A percentile compares a stretch with the other conserved stretches of the same genome.
phyloP scores from a whole-genome alignment of 1,284 basidiomycete genomes.

The Crucibulum cyathiforme region DNA sequence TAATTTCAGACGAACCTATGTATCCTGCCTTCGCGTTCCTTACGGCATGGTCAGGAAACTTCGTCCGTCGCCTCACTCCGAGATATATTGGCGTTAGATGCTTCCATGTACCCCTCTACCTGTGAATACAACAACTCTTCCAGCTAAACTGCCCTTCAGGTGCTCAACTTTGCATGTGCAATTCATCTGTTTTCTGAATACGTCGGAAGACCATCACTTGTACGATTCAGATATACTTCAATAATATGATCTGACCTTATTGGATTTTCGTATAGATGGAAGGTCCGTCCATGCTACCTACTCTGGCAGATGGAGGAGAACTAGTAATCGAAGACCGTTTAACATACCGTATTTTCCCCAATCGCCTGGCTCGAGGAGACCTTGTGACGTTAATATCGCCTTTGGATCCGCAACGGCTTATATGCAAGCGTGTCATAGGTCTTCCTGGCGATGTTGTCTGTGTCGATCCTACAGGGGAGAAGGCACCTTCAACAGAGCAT shows the following conservation, averaged over 20 bases:
- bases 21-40: background rate
- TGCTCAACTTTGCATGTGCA: slow-evolving; percentile 57
- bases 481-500: slow-evolving; percentile 69
- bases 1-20: background rate
- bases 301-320: slow-evolving; percentile 68
- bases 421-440: slow-evolving; percentile 93
- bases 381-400: slow-evolving; percentile 83
- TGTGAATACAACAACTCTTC: background rate
- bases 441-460: slow-evolving; percentile 90
- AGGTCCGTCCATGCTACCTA: slow-evolving; percentile 92
- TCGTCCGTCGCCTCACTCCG: too few relatives aligned
- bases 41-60: background rate
- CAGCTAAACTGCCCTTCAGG: slow-evolving; percentile 34
- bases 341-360: slow-evolving; percentile 59
- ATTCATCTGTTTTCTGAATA: slow-evolving; percentile 66
- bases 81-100: slow-evolving; percentile 3
- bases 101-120: slow-evolving; percentile 5
- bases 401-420: slow-evolving; percentile 66
- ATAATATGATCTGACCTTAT: background rate
- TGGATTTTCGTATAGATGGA: slow-evolving; percentile 45
- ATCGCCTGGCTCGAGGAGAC: slow-evolving; percentile 75
- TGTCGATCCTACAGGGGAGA: slow-evolving; percentile 79
- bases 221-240: slow-evolving; percentile 27
- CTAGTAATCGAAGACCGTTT: slow-evolving; percentile 67
- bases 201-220: slow-evolving; percentile 60